phyloP scores from a whole-genome alignment of 225 moss, liverwort and hornwort genomes.

The Anthoceros angustus region DNA sequence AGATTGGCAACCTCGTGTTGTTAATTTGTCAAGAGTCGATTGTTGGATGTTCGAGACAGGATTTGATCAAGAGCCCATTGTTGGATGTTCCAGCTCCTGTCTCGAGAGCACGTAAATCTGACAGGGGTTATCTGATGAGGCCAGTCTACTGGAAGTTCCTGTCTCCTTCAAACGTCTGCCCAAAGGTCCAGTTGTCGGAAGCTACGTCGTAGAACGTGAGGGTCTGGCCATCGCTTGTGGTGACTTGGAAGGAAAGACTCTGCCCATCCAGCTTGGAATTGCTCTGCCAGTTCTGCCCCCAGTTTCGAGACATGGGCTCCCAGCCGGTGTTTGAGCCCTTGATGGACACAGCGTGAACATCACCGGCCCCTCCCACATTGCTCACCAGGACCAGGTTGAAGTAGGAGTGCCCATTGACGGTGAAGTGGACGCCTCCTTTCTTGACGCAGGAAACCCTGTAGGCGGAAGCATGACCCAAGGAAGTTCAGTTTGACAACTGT shows the following conservation, averaged over 20 bases:
- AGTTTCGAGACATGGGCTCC: constrained; percentile 30
- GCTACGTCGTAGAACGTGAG: constrained; percentile 22
- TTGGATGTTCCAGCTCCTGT: background rate
- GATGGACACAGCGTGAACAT: constrained; percentile 21
- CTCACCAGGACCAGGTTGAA: constrained; percentile 49
- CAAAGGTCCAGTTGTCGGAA: constrained; percentile 29
- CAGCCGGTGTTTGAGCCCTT: constrained; percentile 19
- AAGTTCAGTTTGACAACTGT: background rate
- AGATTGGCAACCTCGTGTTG: background rate
- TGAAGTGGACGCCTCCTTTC: constrained; percentile 37
- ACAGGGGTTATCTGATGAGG: background rate
- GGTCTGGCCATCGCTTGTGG: constrained; percentile 18
- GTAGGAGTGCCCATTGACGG: constrained; percentile 46
- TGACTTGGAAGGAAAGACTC: constrained; percentile 31
- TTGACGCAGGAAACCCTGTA: constrained; percentile 34
- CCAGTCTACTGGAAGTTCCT: background rate
- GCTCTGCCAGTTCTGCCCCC: constrained; percentile 43
- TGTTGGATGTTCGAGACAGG: no score
- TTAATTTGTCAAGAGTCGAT: no score
- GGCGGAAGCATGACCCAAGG: no score
- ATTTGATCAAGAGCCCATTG: background rate
- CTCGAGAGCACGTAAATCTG: background rate
- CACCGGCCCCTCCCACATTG: constrained; percentile 53
- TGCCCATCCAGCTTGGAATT: constrained; percentile 18
- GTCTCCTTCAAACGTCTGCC: constrained; percentile 41